These are phyloP conservation scores for Rhizopogon salebrosus DNA, from an alignment of 768 basidiomycete genomes.

Conservation along the genomic window DNA sequence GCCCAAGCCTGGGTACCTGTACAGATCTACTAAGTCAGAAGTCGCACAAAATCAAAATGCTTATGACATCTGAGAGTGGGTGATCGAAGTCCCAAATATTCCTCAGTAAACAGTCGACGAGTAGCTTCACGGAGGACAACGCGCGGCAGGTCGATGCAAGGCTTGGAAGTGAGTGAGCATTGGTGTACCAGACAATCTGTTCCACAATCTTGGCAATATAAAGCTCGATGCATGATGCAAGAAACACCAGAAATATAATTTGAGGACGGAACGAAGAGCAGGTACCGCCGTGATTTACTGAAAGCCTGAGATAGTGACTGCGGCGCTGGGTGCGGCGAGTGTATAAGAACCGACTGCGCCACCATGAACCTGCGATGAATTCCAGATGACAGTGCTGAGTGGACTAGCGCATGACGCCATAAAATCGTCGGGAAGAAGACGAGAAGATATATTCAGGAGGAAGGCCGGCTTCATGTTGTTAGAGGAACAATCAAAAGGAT, in stretches of 20 bases:
- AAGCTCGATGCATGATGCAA: neutral
- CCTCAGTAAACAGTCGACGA: slow-evolving; percentile 5
- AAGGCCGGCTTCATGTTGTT: too few species aligned
- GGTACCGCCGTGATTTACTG: too few species aligned
- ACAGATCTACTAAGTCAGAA: neutral
- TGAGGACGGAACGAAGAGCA: neutral
- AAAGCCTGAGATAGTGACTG: neutral
- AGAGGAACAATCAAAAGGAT: too few species aligned
- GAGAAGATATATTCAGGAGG: too few species aligned
- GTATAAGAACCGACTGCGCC: neutral
- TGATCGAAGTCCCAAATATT: neutral
- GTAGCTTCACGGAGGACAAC: slow-evolving; percentile 16
- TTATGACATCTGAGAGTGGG: neutral
- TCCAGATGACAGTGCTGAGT: too few species aligned
- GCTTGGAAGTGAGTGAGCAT: slow-evolving; percentile 10
- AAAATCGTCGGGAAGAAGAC: too few species aligned
- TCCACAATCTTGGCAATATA: neutral
- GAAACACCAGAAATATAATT: too few species aligned
- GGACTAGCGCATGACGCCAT: too few species aligned
- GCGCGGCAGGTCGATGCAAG: slow-evolving; percentile 20
- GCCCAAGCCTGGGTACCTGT: slow-evolving; percentile 11
- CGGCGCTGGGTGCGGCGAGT: neutral
- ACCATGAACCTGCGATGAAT: neutral
- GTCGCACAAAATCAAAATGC: neutral
- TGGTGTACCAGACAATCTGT: neutral